Conservation (phyloP, 805 yeast genomes). For the Candida schatavii region DNA sequence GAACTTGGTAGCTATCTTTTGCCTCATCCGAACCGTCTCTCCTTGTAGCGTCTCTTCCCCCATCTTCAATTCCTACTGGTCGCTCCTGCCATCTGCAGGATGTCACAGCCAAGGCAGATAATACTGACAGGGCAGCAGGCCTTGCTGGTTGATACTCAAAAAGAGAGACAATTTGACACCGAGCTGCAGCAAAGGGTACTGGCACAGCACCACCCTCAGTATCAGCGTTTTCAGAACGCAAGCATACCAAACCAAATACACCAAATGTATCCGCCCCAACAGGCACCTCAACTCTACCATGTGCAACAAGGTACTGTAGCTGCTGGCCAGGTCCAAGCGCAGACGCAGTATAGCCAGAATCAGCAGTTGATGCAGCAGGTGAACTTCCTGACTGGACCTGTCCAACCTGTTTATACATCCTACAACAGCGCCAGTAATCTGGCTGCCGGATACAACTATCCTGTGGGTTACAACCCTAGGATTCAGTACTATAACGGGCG, state of each 20-base stretch:
- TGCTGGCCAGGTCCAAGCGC: not conserved
- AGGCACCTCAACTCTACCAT: constrained; percentile 5
- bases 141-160: too few species aligned
- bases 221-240: constrained; percentile 4
- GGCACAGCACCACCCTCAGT: constrained; percentile 5
- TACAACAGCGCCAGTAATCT: not conserved
- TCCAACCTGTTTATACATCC: not conserved
- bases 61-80: too few species aligned
- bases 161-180: too few species aligned
- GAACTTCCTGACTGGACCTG: not conserved
- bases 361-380: constrained; percentile 3
- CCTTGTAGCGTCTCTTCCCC: too few species aligned
- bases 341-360: constrained; percentile 1
- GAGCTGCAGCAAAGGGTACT: constrained; percentile 2
- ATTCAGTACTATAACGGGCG: constrained; percentile 1
- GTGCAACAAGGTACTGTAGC: not conserved
- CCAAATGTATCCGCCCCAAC: constrained; percentile 2
- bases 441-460: constrained; percentile 1
- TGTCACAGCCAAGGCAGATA: too few species aligned
- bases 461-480: not conserved
- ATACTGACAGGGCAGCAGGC: too few species aligned
- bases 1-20: too few species aligned
- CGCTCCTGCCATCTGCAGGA: too few species aligned
- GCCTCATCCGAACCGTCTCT: too few species aligned
- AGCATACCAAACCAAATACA: constrained; percentile 1